A percentile compares a stretch with the other conserved stretches of the same genome.
These are phyloP conservation scores for Globisporangium emineosum DNA, from an alignment of 352 stramenopile genomes.

Conservation along the genomic window DNA sequence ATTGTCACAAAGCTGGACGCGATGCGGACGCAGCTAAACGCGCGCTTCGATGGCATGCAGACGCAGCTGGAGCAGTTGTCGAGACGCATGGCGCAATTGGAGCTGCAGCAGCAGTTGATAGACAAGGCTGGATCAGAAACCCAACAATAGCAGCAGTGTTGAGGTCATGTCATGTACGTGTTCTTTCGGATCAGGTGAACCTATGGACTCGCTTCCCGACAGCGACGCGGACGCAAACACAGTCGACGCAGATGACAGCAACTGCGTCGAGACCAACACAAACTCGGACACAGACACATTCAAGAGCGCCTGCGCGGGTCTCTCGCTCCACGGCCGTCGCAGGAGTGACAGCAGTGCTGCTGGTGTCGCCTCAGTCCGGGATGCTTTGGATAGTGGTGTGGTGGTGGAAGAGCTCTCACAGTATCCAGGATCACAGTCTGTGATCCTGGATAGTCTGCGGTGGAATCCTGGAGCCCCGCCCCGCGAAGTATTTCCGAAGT, in stretches of 20 bases:
- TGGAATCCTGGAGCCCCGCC: too few species aligned
- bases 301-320: constrained; percentile 12
- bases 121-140: neutral
- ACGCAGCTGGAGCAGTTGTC: constrained; percentile 33
- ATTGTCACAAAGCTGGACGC: constrained; percentile 31
- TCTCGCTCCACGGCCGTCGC: constrained; percentile 3
- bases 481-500: too few species aligned
- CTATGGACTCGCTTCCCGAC: neutral
- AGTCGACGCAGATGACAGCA: constrained; percentile 12
- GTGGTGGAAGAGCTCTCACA: neutral
- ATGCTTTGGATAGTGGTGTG: neutral
- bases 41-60: constrained; percentile 54
- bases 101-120: constrained; percentile 14
- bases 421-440: too few species aligned
- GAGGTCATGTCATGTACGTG: too few species aligned
- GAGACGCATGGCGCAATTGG: constrained; percentile 36
- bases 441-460: too few species aligned
- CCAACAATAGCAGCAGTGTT: too few species aligned
- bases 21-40: constrained; percentile 45
- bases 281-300: constrained; percentile 11
- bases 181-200: too few species aligned
- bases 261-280: constrained; percentile 9
- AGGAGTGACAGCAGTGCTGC: neutral
- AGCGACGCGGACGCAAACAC: constrained; percentile 11
- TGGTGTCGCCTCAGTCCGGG: neutral